Conservation (phyloP, 306 rosid species). For the Luffa aegyptiaca region DNA sequence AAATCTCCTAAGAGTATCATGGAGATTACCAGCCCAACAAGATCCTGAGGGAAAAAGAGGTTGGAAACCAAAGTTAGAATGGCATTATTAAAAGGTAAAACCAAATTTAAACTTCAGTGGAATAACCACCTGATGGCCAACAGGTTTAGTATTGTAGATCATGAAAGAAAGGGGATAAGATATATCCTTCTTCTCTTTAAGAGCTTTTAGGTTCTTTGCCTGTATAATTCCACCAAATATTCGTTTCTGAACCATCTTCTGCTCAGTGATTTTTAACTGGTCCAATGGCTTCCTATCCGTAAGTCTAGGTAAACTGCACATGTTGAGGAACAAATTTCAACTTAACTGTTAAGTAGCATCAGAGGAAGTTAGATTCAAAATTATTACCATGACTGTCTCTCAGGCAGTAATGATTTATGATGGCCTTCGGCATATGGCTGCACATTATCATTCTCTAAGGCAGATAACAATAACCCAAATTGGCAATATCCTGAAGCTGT, state of each 20-base stretch:
- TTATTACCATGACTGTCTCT: conserved; percentile 48
- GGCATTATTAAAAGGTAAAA: neutral
- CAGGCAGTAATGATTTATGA: conserved; percentile 30
- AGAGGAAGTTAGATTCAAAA: conserved; percentile 13
- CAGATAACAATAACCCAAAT: conserved; percentile 58
- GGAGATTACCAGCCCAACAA: conserved; percentile 82
- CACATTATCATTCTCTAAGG: conserved; percentile 34
- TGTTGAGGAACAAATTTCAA: conserved; percentile 16
- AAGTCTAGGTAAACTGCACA: conserved; percentile 30
- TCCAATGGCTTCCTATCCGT: conserved; percentile 21
- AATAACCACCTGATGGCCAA: conserved; percentile 76
- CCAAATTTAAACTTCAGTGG: neutral
- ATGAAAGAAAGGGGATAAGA: conserved; percentile 51
- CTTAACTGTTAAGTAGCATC: conserved; percentile 1
- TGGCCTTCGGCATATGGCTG: conserved; percentile 27
- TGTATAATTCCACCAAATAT: conserved; percentile 52
- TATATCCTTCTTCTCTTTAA: conserved; percentile 60
- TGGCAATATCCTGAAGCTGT: conserved; percentile 87
- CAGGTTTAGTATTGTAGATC: conserved; percentile 60
- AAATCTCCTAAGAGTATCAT: conserved; percentile 76
- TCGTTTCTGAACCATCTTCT: conserved; percentile 42
- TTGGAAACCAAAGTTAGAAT: neutral
- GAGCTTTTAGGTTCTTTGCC: conserved; percentile 42
- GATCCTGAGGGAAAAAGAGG: conserved; percentile 46
- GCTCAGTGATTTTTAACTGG: conserved; percentile 32